Evolutionary conservation across 116 monocot species (phyloP), one percentile per base, ranked within the genome.

Genomic region (Thalassia testudinum): DNA sequence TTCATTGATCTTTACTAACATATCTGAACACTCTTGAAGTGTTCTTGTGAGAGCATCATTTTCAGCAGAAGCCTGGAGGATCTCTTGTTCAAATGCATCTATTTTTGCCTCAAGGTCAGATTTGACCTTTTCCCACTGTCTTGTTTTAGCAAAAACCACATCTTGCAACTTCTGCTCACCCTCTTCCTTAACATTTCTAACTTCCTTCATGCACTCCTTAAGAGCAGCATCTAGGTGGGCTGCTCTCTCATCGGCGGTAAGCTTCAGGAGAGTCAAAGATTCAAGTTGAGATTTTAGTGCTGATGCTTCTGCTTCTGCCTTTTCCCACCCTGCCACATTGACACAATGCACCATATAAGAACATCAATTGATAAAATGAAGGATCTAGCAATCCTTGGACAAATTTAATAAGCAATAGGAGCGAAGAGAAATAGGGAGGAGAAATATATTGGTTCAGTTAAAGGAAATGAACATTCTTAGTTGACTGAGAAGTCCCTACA

Each of bases 241-340:
- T 62, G 66, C 71, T 57, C 67, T 53, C 18, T 87, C 79, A 73
- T 87, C 81, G 54, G 75, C 76, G 22, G 70, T 63, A 66, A 82
- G 67, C 47, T 71, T 82, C 42, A 67, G 57, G 15, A 78, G 67
- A 26, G 64, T 78, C 23, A 82, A 65, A 48, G 82, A 73, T 71
- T 87, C 87, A 40, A 87, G 87, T 53, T 87, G 71, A 44, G 56
- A 42, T 66, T 87, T 93, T 54, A 93, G 69, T 51, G 65, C 62
- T 8, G 63, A 57, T 19, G 75, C 57, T 66, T 92, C 87, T 38
- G 75, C 77, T 73, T 92, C 83, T 55, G 83, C 83, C 59, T 87
- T 83, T 61, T 93, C 80, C 92, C 92, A 93, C 42, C 92, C 92
- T 93, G 61, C 30, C 30, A 34, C 3, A n/a, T n/a, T n/a, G n/a